Evolutionary conservation across 2,329 filamentous ascomycete genomes (phyloP), one percentile per base, ranked within the genome.

Genomic region (Fusarium tuaranense): DNA sequence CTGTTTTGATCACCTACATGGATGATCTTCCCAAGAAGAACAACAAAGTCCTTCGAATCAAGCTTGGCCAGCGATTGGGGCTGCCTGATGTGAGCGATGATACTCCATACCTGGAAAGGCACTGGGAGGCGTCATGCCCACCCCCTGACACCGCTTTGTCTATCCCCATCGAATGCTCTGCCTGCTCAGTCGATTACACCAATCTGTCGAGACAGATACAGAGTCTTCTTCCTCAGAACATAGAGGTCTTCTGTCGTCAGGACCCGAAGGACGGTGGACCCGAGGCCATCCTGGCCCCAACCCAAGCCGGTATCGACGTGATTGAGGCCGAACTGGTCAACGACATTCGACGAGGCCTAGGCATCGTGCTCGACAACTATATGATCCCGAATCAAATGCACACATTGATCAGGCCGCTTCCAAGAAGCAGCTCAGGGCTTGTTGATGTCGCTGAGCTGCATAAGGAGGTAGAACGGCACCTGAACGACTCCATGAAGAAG

Each of bases 41-140:
- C 79, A 89, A 89, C 82, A 91, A 91, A 73, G 82, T 90, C n/a
- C 80, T 90, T 25, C 85, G 89, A 3, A 88, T 90, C 75, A 86
- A 84, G 71, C 80, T 91, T 6, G 85, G 83, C 0, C 83, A 89
- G 65, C 83, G 88, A 4, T 79, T 90, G 6, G 78, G 80, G 3
- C 74, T 90, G 18, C 81, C 84, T 0, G 80, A 83, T 2, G 71
- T 89, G 12, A 85, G 84, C 0, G 87, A 89, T 32, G 79, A 82
- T 7, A 86, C 83, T 5, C 81, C 83, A 3, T 83, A 86, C 62
- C 78, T 84, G 0, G 78, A 82, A 5, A 82, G 86, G n/a, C 87
- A 90, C 70, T 88, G 83, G 79, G 83, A 88, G 64, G 88, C 86
- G 0, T 73, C 76, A 5, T 89, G 87, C 67, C 88, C 88, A 0